phyloP scores from a whole-genome alignment of 78 protist genomes.

The Dictyostelium intermedium region DNA sequence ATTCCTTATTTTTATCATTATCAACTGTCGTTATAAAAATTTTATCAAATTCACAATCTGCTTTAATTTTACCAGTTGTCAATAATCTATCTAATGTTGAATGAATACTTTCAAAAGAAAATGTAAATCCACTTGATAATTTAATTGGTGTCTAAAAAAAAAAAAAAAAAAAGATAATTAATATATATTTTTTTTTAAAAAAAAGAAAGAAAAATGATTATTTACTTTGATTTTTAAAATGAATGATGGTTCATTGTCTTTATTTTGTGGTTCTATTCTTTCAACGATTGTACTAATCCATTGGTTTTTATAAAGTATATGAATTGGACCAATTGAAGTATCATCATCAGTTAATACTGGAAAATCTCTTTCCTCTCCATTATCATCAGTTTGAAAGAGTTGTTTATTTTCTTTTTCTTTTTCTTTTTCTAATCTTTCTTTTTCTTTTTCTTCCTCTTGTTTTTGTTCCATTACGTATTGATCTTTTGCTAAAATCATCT shows the following conservation, averaged over 20 bases:
- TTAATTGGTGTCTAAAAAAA: constrained; percentile 67
- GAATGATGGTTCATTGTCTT: constrained; percentile 58
- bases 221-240: constrained; percentile 54
- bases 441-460: not conserved
- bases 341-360: constrained; percentile 42
- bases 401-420: constrained; percentile 36
- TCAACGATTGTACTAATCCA: constrained; percentile 70
- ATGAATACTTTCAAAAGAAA: constrained; percentile 54
- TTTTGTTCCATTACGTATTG: not conserved
- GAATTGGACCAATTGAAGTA: constrained; percentile 65
- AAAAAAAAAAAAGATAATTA: too few relatives aligned
- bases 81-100: constrained; percentile 54
- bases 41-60: constrained; percentile 59
- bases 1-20: not conserved
- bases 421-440: not conserved
- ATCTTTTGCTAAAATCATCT: not conserved
- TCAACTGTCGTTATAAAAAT: constrained; percentile 22
- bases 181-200: too few relatives aligned
- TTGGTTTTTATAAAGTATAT: constrained; percentile 55
- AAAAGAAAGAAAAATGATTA: too few relatives aligned
- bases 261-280: constrained; percentile 41
- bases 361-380: constrained; percentile 14
- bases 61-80: constrained; percentile 18
- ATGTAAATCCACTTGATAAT: constrained; percentile 25
- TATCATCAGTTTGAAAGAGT: constrained; percentile 42